Evolutionary conservation across 83 land plant genomes (phyloP).

Genomic region (Diphasiastrum complanatum): DNA sequence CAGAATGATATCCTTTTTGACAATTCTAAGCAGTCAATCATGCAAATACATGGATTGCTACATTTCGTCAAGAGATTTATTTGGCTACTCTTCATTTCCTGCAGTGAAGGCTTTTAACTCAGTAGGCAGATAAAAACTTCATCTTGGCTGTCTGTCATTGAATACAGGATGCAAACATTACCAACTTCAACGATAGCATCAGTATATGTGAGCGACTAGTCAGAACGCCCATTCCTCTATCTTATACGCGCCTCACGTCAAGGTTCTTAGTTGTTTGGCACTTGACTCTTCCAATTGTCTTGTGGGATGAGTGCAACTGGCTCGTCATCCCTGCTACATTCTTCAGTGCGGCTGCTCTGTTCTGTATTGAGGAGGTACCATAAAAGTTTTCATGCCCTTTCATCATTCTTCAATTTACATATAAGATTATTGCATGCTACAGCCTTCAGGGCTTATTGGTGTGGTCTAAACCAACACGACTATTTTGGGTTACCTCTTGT

Average conservation of each 20-base stretch:
- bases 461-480: background rate
- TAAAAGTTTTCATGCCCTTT: background rate
- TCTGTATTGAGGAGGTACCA: slow-evolving; percentile 85
- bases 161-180: slow-evolving; percentile 56
- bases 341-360: slow-evolving; percentile 77
- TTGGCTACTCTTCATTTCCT: no score
- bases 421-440: background rate
- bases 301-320: slow-evolving; percentile 95
- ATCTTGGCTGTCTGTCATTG: no score
- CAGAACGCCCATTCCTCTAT: slow-evolving; percentile 80
- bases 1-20: no score
- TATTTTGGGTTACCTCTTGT: background rate
- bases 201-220: slow-evolving; percentile 70
- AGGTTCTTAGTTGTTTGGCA: slow-evolving; percentile 91
- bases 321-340: slow-evolving; percentile 88
- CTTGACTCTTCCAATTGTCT: slow-evolving; percentile 69
- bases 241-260: slow-evolving; percentile 89
- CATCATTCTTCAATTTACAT: background rate
- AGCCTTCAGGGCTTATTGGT: background rate
- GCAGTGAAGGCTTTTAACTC: no score
- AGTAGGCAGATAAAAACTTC: no score
- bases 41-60: no score
- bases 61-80: no score
- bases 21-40: no score
- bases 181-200: slow-evolving; percentile 59